Evolutionary conservation across 2,329 filamentous ascomycete genomes (phyloP), one percentile per base, ranked within the genome.

Genomic region (Colletotrichum sublineola): DNA sequence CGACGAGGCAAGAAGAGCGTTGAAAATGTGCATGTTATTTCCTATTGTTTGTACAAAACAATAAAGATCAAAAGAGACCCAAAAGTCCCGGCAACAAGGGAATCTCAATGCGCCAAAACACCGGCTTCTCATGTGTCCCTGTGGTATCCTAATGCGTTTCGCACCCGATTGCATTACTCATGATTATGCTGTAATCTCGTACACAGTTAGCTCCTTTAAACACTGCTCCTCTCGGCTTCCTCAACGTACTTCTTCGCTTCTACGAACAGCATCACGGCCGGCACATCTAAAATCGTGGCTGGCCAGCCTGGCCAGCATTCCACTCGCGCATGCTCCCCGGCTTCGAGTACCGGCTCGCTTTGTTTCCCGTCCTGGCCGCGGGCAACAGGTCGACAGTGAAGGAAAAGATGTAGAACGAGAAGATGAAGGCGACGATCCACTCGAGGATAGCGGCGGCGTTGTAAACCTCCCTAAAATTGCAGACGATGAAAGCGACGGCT

Each of bases 361-460:
- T 68, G 75, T 84, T 80, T 75, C 87, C 89, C 14, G 90, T 93
- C 74, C 88, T 85, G 2, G 93, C 85, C 14, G 94, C 94, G 0
- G 96, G 96, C 75, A 93, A 87, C 62, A 99, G 90, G 83, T 99
- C 96, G 79, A 98, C 87, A 78, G 92, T 88, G 85, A 97, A 98
- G 73, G 92, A 94, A 74, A 96, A 88, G 73, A 97, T 87, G 83
- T 97, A 98, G 79, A 95, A 92, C 65, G 93, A 94, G 84, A 95
- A 98, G 79, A 97, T 86, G 78, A 97, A 91, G 42, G 94, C 90
- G 75, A 98, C 90, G 73, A 90, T 79, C 90, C 90, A 92, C 83
- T 98, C 96, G 42, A 98, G 81, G 64, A 97, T 84, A 7, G 95
- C 96, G 50, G 92, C 94, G 1, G 84, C 82, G 81, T 96, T 92